Percentiles rank a stretch among this genome's conserved stretches.
phyloP scores from a whole-genome alignment of 805 yeast species.

The Nakazawaea ernobii region DNA sequence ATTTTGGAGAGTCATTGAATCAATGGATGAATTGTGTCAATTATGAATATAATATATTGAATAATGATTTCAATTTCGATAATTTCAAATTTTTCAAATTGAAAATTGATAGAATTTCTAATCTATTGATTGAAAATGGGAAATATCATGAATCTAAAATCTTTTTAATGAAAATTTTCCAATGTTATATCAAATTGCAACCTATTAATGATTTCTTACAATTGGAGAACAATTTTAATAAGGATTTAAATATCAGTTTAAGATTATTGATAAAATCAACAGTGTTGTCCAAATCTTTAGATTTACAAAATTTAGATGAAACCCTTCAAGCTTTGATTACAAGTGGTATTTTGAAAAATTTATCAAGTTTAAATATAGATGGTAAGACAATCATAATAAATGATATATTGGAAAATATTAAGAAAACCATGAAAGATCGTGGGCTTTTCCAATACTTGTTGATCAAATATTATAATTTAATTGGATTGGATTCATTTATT shows the following conservation, averaged over 20 bases:
- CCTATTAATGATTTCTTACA: constrained; percentile 10
- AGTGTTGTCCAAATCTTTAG: constrained; percentile 12
- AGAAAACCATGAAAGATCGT: constrained; percentile 12
- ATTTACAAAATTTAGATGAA: constrained; percentile 12
- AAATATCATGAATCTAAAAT: constrained; percentile 14
- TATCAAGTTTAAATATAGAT: constrained; percentile 17
- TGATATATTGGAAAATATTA: constrained; percentile 14
- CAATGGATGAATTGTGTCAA: constrained; percentile 24
- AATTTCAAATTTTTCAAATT: constrained; percentile 16
- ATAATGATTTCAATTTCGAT: not conserved
- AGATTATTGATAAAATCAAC: constrained; percentile 19
- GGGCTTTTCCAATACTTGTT: constrained; percentile 12
- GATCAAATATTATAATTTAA: constrained; percentile 20
- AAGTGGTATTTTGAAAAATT: constrained; percentile 17
- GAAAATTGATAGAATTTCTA: constrained; percentile 31
- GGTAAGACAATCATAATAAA: constrained; percentile 18
- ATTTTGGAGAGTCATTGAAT: constrained; percentile 12
- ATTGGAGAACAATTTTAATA: not conserved
- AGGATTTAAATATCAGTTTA: constrained; percentile 11
- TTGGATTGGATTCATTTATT: constrained; percentile 14
- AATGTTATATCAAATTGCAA: constrained; percentile 13
- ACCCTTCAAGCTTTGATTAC: constrained; percentile 16
- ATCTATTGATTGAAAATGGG: constrained; percentile 19
- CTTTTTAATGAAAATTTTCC: constrained; percentile 16
- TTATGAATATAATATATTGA: constrained; percentile 24